Base-by-base conservation (phyloP, 2,329 filamentous ascomycete genomes). In the Pseudogymnoascus verrucosus region DNA sequence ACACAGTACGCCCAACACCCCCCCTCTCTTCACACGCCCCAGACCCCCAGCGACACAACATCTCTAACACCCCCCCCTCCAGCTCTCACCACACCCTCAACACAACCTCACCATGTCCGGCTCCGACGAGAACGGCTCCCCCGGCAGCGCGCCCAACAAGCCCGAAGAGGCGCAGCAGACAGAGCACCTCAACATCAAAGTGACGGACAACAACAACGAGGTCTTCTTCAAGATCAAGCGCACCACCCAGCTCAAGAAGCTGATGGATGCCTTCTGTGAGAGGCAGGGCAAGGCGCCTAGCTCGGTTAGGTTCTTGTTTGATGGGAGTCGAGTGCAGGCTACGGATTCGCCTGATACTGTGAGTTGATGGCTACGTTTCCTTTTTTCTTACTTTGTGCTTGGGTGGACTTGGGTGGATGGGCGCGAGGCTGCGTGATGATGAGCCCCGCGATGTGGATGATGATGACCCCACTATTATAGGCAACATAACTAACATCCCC, bases 201-300 rank as follows among this genome's bases (percentile, higher is more conserved):
- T 99, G 12, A 98, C 95, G 0, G 95, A 99, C 72, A 97, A 96
- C 80, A 97, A 97, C 80, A 99, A 99, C 76, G 95, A 99, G 76
- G 93, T 99, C 71, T 99, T 98, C 78, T 99, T 99, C 83, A 99
- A 99, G 83, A 99, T 99, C 80, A 99, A 99, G 88, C 86, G 93
- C 39, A 92, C 89, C 21, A 99, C 95, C 0, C 90, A 92, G 76
- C 85, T 99, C 1, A 95, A 96, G 79, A 99, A 99, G 82, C 82
- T 99, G 63, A 99, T 99, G 95, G 89, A 91, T 66, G 95, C 95
- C 19, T 99, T 98, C 77, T 99, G 95, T 77, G 93, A 98, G 69
- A 86, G 95, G 23, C 93, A 97, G 76, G 95, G 95, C 71, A 98
- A 98, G 81, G 86, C 88, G 36, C 79, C 88, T 5, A 85, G 81